A percentile compares a stretch with the other conserved stretches of the same genome.
Evolutionary conservation across 805 yeast genomes (phyloP).

Genomic region (Ogataea nonfermentans): DNA sequence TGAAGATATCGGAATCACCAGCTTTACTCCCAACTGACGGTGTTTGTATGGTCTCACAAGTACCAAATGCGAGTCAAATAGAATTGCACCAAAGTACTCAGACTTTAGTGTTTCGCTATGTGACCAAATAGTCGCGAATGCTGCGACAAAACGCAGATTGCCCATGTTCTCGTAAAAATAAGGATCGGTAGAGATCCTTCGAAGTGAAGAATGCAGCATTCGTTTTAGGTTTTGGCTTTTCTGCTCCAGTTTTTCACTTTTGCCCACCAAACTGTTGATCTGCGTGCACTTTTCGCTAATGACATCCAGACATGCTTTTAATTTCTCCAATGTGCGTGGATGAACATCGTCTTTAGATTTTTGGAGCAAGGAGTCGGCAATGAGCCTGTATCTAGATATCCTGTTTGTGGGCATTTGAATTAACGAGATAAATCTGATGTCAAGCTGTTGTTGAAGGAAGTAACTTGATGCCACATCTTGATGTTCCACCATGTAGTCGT

Average conservation of each 20-base stretch:
- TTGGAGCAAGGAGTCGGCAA: slow-evolving; percentile 43
- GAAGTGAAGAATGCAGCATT: slow-evolving; percentile 14
- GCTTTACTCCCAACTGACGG: slow-evolving; percentile 35
- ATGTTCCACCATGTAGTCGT: slow-evolving; percentile 30
- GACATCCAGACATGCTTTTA: slow-evolving; percentile 28
- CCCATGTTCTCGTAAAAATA: slow-evolving; percentile 49
- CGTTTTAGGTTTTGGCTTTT: slow-evolving; percentile 16
- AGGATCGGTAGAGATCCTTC: slow-evolving; percentile 13
- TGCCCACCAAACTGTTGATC: slow-evolving; percentile 25
- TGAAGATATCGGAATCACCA: slow-evolving; percentile 48
- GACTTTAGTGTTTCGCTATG: slow-evolving; percentile 21
- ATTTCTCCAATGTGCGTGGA: slow-evolving; percentile 23
- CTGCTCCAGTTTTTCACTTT: slow-evolving; percentile 20
- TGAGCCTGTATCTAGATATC: slow-evolving; percentile 47
- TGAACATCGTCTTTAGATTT: slow-evolving; percentile 26
- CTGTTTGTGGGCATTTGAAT: slow-evolving; percentile 54
- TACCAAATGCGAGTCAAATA: slow-evolving; percentile 53
- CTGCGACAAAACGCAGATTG: slow-evolving; percentile 42
- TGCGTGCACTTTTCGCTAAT: slow-evolving; percentile 22
- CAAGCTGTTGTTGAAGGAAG: slow-evolving; percentile 43
- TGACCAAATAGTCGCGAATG: slow-evolving; percentile 41
- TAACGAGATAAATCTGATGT: slow-evolving; percentile 52
- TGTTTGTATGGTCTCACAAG: slow-evolving; percentile 32
- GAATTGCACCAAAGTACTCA: slow-evolving; percentile 35
- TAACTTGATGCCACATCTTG: slow-evolving; percentile 19